phyloP scores from a whole-genome alignment of 305 asterid species.

The Solanum hybrid region DNA sequence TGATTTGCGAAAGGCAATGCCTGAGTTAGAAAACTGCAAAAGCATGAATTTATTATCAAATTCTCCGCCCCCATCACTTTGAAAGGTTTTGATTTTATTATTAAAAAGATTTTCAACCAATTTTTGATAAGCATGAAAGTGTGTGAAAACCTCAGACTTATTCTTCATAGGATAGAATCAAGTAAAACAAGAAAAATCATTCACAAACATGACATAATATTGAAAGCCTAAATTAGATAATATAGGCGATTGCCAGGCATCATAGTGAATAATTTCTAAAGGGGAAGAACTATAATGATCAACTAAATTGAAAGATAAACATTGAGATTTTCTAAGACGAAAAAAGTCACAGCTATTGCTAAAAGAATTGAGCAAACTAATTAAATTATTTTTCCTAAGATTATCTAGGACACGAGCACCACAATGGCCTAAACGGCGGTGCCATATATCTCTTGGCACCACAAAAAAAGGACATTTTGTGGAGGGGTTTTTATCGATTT shows the following conservation, averaged over 20 bases:
- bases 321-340: neutral
- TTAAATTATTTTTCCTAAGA: neutral
- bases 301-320: neutral
- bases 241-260: neutral
- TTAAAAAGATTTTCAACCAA: neutral
- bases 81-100: neutral
- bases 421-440: neutral
- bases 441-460: too few relatives aligned
- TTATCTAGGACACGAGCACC: neutral
- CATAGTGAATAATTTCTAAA: neutral
- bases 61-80: neutral
- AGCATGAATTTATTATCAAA: neutral
- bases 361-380: neutral
- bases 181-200: neutral
- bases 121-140: neutral
- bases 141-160: neutral
- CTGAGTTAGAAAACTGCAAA: neutral
- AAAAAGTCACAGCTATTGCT: neutral
- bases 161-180: too few relatives aligned
- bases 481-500: too few relatives aligned
- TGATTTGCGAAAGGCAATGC: neutral
- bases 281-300: neutral
- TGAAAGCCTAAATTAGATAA: neutral
- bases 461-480: too few relatives aligned
- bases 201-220: neutral